Conservation (phyloP, 148 eudicot species). For the Rhododendron vialii region DNA sequence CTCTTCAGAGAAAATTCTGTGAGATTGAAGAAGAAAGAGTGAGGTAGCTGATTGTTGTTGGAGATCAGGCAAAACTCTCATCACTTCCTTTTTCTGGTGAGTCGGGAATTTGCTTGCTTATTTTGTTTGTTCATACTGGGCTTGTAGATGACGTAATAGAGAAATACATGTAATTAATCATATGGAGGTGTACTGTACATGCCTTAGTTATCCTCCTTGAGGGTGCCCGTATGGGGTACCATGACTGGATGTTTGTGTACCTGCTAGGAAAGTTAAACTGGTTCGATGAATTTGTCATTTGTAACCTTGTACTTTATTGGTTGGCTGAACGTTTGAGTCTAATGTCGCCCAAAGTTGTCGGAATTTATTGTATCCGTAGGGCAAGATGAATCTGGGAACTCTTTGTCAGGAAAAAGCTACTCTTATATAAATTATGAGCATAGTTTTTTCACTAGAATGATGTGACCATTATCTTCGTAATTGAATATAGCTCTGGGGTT, state of each 20-base stretch:
- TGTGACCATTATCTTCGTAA: background rate
- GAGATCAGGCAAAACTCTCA: background rate
- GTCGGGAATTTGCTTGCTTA: background rate
- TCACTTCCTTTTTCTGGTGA: constrained; percentile 13
- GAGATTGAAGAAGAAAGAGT: constrained; percentile 26
- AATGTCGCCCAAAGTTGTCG: background rate
- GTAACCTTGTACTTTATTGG: background rate
- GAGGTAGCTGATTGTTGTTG: background rate
- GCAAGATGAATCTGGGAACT: background rate
- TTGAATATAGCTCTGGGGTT: background rate
- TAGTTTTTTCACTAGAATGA: background rate
- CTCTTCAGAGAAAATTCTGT: constrained; percentile 9
- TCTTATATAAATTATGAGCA: background rate
- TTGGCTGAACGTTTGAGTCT: background rate
- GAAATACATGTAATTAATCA: background rate
- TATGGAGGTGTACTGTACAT: constrained; percentile 3
- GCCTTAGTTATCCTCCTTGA: background rate
- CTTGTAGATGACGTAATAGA: constrained; percentile 1
- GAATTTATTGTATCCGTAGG: background rate
- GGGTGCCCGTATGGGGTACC: background rate
- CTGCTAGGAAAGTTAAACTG: background rate
- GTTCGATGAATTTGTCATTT: background rate
- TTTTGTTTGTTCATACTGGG: background rate
- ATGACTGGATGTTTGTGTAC: background rate
- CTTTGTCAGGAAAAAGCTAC: background rate